Conservation (phyloP, 257 asterid species). For the Osmanthus fragrans region DNA sequence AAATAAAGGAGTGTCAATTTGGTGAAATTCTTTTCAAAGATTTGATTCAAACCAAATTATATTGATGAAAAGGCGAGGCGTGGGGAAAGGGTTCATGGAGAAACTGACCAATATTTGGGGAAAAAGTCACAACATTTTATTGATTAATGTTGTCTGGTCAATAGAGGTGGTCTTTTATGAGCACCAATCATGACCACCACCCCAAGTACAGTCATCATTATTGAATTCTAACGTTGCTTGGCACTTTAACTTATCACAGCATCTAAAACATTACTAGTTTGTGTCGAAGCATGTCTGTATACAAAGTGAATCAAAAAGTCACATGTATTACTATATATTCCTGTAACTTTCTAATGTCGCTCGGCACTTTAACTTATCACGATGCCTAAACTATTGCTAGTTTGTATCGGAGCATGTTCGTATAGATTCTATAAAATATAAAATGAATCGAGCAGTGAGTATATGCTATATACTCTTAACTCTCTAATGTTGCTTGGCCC, state of each 20-base stretch:
- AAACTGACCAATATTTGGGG: background rate
- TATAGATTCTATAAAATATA: too few relatives aligned
- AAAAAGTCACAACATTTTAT: background rate
- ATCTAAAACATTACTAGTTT: too few relatives aligned
- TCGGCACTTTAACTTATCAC: too few relatives aligned
- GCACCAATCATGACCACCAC: background rate
- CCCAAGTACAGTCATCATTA: background rate
- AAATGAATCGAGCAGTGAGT: too few relatives aligned
- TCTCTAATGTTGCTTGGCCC: too few relatives aligned
- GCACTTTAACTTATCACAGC: background rate
- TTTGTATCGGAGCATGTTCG: too few relatives aligned
- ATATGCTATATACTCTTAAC: too few relatives aligned
- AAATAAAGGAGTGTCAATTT: slow-evolving; percentile 23
- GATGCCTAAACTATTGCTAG: too few relatives aligned
- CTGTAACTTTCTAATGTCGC: too few relatives aligned
- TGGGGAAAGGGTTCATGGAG: background rate
- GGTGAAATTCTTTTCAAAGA: background rate
- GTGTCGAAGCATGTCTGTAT: too few relatives aligned
- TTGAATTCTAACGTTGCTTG: background rate
- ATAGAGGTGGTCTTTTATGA: background rate
- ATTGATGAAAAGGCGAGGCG: background rate
- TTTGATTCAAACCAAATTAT: background rate
- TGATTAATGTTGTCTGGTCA: slow-evolving; percentile 1
- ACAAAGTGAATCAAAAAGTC: too few relatives aligned
- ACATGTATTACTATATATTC: too few relatives aligned